Percentiles rank a stretch among this genome's conserved stretches.
Conservation (phyloP, 2,329 filamentous ascomycete species). For the Colletotrichum cereale region DNA sequence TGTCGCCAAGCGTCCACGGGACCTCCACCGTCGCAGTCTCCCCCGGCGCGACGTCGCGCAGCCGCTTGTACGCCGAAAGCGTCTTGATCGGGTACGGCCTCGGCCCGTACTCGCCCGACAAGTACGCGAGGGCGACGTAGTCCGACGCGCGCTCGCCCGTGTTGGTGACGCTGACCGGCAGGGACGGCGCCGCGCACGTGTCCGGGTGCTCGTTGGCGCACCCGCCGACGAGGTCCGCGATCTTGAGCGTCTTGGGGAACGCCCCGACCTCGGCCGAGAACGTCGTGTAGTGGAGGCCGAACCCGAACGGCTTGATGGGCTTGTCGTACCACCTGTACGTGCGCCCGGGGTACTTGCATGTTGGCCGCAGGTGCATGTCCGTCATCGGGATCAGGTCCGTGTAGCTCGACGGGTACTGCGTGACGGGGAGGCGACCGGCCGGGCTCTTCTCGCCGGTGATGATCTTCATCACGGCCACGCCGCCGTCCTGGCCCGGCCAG, state of each 20-base stretch:
- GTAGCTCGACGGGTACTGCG: slow-evolving; percentile 67
- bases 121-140: slow-evolving; percentile 64
- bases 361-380: slow-evolving; percentile 66
- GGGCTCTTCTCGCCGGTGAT: slow-evolving; percentile 62
- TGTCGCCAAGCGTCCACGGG: background rate
- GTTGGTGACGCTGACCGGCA: slow-evolving; percentile 50
- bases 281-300: background rate
- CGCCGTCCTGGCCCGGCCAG: slow-evolving; percentile 66
- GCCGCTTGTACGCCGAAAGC: slow-evolving; percentile 61
- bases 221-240: background rate
- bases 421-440: slow-evolving; percentile 66
- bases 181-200: background rate
- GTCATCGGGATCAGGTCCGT: slow-evolving; percentile 63
- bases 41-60: slow-evolving; percentile 53
- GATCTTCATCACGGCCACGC: slow-evolving; percentile 65
- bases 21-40: slow-evolving; percentile 41
- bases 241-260: background rate
- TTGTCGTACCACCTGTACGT: background rate
- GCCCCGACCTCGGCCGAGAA: background rate
- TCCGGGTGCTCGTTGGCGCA: background rate
- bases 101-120: slow-evolving; percentile 60
- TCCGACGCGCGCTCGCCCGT: slow-evolving; percentile 60
- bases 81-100: slow-evolving; percentile 64
- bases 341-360: slow-evolving; percentile 52
- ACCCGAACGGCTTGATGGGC: background rate